A percentile compares a stretch with the other conserved stretches of the same genome.
Evolutionary conservation across 2,329 filamentous ascomycete species (phyloP).

Genomic region (Fusarium zealandicum): DNA sequence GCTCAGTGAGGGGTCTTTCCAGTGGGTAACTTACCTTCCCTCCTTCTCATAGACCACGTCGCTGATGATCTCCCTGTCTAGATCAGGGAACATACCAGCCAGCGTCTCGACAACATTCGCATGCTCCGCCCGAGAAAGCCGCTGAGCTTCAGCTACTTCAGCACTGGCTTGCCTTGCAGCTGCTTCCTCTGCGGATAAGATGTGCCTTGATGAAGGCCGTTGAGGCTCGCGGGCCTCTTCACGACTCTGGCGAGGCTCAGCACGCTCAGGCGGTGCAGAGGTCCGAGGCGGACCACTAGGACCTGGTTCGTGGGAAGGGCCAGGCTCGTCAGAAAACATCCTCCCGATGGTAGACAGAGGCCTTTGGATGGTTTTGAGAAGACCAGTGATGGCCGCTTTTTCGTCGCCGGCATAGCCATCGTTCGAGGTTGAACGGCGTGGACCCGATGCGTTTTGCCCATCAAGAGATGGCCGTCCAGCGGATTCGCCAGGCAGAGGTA

Average conservation of each 20-base stretch:
- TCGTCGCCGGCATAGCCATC: constrained; percentile 69
- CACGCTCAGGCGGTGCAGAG: constrained; percentile 46
- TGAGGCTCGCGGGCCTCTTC: constrained; percentile 43
- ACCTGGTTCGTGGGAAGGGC: constrained; percentile 44
- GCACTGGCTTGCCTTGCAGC: constrained; percentile 90
- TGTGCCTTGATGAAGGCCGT: constrained; percentile 49
- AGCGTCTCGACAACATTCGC: constrained; percentile 91
- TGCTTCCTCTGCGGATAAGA: constrained; percentile 80
- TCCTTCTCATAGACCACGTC: constrained; percentile 97
- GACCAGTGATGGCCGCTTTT: constrained; percentile 79
- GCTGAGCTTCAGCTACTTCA: constrained; percentile 85
- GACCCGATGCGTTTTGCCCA: constrained; percentile 44
- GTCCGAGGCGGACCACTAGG: constrained; percentile 48
- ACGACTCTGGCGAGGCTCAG: constrained; percentile 44
- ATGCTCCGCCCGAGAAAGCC: constrained; percentile 85
- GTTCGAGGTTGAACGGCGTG: constrained; percentile 63
- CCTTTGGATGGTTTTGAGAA: constrained; percentile 89
- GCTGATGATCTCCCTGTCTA: constrained; percentile 93
- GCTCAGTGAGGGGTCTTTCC: neutral
- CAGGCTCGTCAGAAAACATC: constrained; percentile 81
- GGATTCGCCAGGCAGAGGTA: constrained; percentile 35
- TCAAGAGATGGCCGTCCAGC: constrained; percentile 55
- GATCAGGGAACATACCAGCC: constrained; percentile 93
- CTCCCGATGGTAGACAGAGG: constrained; percentile 91
- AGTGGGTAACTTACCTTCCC: constrained; percentile 73